A percentile compares a stretch with the other conserved stretches of the same genome.
Conservation (phyloP, 331 rosid genomes). For the Cydonia oblonga region DNA sequence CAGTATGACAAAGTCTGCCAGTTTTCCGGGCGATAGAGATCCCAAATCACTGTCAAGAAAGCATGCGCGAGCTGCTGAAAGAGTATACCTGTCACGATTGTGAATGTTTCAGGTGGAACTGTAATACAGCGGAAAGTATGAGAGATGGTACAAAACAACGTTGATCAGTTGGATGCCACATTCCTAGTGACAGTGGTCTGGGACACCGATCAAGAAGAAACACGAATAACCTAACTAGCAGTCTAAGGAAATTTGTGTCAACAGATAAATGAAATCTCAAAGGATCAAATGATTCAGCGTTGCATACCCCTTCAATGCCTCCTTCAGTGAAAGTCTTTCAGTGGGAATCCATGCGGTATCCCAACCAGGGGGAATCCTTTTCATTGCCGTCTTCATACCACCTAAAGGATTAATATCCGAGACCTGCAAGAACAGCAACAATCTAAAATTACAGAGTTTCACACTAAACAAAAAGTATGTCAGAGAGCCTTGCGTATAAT, state of each 20-base stretch:
- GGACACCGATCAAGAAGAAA: background rate
- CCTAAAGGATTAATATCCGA: slow-evolving; percentile 55
- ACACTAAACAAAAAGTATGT: background rate
- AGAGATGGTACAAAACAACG: background rate
- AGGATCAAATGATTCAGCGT: slow-evolving; percentile 2
- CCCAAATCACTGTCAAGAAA: slow-evolving; percentile 63
- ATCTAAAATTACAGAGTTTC: background rate
- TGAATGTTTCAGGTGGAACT: background rate
- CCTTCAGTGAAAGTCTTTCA: slow-evolving; percentile 50
- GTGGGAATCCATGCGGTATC: slow-evolving; percentile 68
- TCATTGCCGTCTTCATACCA: slow-evolving; percentile 52
- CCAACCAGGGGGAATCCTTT: slow-evolving; percentile 50
- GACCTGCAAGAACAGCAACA: slow-evolving; percentile 35
- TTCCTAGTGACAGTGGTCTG: background rate
- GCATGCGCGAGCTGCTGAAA: slow-evolving; percentile 75
- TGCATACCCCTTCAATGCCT: slow-evolving; percentile 66
- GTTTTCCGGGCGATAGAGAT: slow-evolving; percentile 63
- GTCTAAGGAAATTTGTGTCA: background rate
- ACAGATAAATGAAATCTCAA: background rate
- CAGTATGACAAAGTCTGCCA: slow-evolving; percentile 75
- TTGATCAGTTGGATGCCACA: background rate
- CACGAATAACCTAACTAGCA: background rate
- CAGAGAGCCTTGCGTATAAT: background rate
- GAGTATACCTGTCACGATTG: slow-evolving; percentile 49
- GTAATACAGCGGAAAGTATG: background rate